Base-by-base conservation (phyloP, 345 rosid species). In the Melastoma malabathricum region DNA sequence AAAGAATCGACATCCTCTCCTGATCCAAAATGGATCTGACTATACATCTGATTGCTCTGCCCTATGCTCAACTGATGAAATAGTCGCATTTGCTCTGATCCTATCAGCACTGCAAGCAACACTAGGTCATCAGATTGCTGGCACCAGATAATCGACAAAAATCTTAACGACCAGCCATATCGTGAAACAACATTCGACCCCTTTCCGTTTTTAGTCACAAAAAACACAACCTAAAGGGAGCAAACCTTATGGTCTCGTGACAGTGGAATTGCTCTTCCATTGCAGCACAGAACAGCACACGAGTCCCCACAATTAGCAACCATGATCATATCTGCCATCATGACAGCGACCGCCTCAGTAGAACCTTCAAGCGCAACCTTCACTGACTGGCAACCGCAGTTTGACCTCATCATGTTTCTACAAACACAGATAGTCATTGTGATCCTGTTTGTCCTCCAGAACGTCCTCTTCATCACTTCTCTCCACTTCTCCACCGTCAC, bases 301-400 rank as follows among this genome's bases (percentile, higher is more conserved):
- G 88, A 81, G 59, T 77, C 88, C 6, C 88, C 84, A 54, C 81
- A 75, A 51, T 77, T 81, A 15, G 81, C 88, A 12, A 81, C 76
- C 15, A 75, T 51, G 43, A 81, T 66, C 31, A 62, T 61, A 18
- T 69, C 65, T 0, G 57, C 47, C 17, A 75, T 73, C 17, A 78
- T 43, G 14, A 75, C 18, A 6, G 76, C 81, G 29, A 73, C 72
- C 7, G 69, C 79, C 34, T 82, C 82, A 1, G 82, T 75, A 56
- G 89, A 71, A 7, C 89, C 84, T 1, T 70, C 64, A 6, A 75
- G 69, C 3, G 68, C 65, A 47, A 62, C 56, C 58, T 61, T 75
- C 73, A 57, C 6, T 0, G 82, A 59, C 20, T 59, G 74, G 67
- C 76, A 68, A 15, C 67, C 66, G 47, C 80, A 67, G 25, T 23